Base-by-base conservation (phyloP, 164 flowering plant species). In the Liquidambar formosana region DNA sequence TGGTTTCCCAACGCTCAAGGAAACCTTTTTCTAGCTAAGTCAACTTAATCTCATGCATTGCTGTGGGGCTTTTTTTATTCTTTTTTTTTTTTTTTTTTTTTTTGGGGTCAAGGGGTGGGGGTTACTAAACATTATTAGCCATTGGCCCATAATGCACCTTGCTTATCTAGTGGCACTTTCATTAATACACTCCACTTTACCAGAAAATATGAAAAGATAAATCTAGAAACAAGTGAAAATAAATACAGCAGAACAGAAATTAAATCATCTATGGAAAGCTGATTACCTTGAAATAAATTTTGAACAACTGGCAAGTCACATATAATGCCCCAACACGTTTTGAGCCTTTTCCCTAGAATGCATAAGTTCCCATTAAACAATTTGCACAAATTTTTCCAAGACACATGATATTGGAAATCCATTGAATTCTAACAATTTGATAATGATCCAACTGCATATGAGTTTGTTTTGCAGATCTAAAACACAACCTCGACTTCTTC, bases 271-370 rank as follows among this genome's bases (percentile, higher is more conserved):
- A n/a, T 23, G 43, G 26, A 33, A 41, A 28, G n/a, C 8, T 18
- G 16, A 64, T 65, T 61, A 93, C 97, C 94, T 96, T 96, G 78
- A 96, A 96, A 75, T 96, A 96, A 63, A 89, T 78, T 81, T 93
- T 96, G 80, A 96, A 96, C 68, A 96, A 77, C 78, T 96, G 99
- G 78, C 98, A 96, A 67, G 99, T 96, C 63, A 96, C 97, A 72
- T 96, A 90, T 63, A 93, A 76, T 54, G 99, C 99, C 58, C 99
- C 99, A 66, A 96, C 97, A 62, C 99, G 94, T 77, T 96, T 96
- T 44, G 97, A 81, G 43, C 98, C 98, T 87, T 96, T 96, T 23
- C 98, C 99, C 97, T 93, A 62, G 28, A 81, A 49, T 61, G n/a
- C 1, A 73, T 1, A 47, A n/a, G 45, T 26, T 65, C 64, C 22